Conservation (phyloP, 192 early-diverging fungal genomes). For the Linnemannia hyalina region DNA sequence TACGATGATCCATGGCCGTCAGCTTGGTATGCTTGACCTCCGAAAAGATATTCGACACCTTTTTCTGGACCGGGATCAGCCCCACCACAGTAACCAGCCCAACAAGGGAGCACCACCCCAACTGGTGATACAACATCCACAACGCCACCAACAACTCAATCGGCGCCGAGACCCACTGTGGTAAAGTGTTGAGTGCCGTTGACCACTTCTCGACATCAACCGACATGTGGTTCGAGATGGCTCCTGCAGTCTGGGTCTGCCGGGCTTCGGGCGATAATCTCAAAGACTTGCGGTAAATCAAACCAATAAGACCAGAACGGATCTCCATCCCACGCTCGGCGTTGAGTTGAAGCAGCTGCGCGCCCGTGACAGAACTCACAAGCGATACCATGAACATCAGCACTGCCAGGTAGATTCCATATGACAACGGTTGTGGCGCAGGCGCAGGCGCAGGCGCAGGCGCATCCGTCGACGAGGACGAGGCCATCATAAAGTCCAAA, state of each 20-base stretch:
- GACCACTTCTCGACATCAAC: conserved; percentile 74
- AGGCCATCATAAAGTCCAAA: conserved; percentile 33
- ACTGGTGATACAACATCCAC: conserved; percentile 39
- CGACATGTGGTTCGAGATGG: conserved; percentile 70
- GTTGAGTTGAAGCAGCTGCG: conserved; percentile 29
- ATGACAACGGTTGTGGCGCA: background rate
- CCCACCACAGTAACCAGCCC: conserved; percentile 27
- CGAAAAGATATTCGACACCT: conserved; percentile 19
- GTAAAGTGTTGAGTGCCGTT: conserved; percentile 36
- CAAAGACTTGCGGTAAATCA: conserved; percentile 87
- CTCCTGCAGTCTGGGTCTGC: conserved; percentile 28
- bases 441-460: background rate
- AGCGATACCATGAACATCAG: conserved; percentile 38
- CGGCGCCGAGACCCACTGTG: conserved; percentile 62
- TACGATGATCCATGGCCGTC: conserved; percentile 37
- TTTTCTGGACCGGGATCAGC: conserved; percentile 35
- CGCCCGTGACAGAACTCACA: conserved; percentile 19
- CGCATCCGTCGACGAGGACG: conserved; percentile 1
- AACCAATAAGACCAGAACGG: conserved; percentile 31
- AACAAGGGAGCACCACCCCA: conserved; percentile 38
- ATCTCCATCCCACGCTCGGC: conserved; percentile 47
- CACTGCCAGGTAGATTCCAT: conserved; percentile 21
- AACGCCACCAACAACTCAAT: conserved; percentile 35
- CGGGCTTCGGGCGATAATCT: conserved; percentile 70
- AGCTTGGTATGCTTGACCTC: conserved; percentile 34